phyloP scores from a whole-genome alignment of 805 yeast species.

The Sungouiella thailandica region DNA sequence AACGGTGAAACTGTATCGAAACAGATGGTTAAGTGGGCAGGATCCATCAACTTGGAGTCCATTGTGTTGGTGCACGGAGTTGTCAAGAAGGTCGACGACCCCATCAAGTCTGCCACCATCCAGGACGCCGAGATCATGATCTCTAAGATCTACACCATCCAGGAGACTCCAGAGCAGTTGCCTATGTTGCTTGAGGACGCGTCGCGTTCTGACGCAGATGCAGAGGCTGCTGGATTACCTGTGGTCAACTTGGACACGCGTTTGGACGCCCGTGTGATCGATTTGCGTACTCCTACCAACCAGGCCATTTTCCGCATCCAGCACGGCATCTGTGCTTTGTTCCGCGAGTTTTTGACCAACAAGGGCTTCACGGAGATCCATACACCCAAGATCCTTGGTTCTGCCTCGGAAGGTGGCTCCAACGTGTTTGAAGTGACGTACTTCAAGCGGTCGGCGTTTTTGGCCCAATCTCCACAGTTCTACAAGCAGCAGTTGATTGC shows the following conservation, averaged over 20 bases:
- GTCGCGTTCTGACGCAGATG: conserved; percentile 88
- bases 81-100: conserved; percentile 79
- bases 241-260: conserved; percentile 95
- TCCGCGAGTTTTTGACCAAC: conserved; percentile 76
- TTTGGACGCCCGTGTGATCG: conserved; percentile 91
- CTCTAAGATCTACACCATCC: conserved; percentile 65
- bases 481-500: conserved; percentile 98
- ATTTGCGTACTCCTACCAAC: conserved; percentile 92
- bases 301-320: conserved; percentile 95
- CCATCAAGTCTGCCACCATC: conserved; percentile 84
- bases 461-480: conserved; percentile 98
- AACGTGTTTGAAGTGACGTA: conserved; percentile 92
- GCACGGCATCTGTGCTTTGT: conserved; percentile 80
- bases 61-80: conserved; percentile 88
- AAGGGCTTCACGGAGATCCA: conserved; percentile 85
- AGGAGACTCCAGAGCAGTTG: conserved; percentile 86
- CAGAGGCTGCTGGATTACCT: conserved; percentile 86
- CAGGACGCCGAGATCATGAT: conserved; percentile 86
- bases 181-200: conserved; percentile 97
- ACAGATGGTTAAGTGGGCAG: conserved; percentile 96
- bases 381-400: conserved; percentile 92
- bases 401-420: conserved; percentile 97
- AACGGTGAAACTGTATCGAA: conserved; percentile 56
- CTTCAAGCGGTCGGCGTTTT: conserved; percentile 86
- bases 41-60: conserved; percentile 77